A percentile compares a stretch with the other conserved stretches of the same genome.
phyloP scores from a whole-genome alignment of 495 filamentous ascomycete genomes.

The Penicillium samsonianum region DNA sequence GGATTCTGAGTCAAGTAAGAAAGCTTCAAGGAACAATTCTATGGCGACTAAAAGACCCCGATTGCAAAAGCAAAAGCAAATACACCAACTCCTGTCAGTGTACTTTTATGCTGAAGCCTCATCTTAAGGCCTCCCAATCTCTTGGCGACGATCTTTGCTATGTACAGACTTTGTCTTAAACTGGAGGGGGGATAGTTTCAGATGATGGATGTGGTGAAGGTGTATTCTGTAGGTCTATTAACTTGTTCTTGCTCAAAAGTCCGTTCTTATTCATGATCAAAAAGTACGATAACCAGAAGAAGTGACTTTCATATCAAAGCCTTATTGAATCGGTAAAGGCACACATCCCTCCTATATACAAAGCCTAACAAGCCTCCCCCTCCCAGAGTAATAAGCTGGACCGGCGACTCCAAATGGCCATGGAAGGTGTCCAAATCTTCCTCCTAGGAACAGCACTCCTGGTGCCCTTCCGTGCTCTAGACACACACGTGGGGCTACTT shows the following conservation, averaged over 20 bases:
- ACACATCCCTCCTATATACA: not conserved
- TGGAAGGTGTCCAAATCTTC: slow-evolving; percentile 58
- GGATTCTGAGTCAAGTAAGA: no score
- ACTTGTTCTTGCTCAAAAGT: no score
- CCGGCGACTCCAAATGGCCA: slow-evolving; percentile 51
- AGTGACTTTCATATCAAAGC: not conserved
- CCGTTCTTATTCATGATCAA: no score
- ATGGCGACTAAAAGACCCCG: no score
- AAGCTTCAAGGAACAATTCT: no score
- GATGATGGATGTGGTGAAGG: not conserved
- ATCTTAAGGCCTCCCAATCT: not conserved
- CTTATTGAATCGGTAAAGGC: not conserved
- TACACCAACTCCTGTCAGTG: not conserved
- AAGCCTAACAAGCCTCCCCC: not conserved
- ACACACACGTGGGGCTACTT: slow-evolving; percentile 57
- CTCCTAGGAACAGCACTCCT: slow-evolving; percentile 57
- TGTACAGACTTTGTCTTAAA: not conserved
- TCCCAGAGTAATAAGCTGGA: slow-evolving; percentile 46
- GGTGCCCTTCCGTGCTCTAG: slow-evolving; percentile 61
- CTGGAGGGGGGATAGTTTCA: not conserved
- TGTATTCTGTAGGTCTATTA: not conserved
- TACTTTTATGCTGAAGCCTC: not conserved
- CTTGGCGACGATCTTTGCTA: not conserved
- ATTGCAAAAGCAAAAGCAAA: not conserved
- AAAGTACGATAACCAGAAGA: not conserved